phyloP scores from a whole-genome alignment of 2,329 filamentous ascomycete genomes.

The Alternaria metachromatica region DNA sequence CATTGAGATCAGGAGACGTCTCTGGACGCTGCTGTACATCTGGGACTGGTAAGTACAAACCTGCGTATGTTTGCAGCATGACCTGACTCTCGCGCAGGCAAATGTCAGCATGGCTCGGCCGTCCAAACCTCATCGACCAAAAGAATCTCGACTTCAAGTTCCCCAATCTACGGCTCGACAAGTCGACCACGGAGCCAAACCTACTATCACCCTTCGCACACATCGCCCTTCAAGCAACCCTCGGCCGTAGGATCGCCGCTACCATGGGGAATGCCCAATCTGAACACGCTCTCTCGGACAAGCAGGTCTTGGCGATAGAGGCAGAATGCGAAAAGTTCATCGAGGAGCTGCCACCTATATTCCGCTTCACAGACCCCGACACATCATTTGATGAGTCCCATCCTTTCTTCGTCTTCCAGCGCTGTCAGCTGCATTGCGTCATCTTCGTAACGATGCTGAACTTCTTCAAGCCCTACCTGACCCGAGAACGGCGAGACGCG shows the following conservation, averaged over 20 bases:
- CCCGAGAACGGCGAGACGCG: constrained; percentile 40
- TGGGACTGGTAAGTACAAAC: constrained; percentile 55
- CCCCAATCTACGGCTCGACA: constrained; percentile 51
- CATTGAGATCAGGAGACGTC: constrained; percentile 54
- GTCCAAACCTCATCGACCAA: constrained; percentile 55
- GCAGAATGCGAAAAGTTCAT: constrained; percentile 54
- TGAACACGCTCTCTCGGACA: constrained; percentile 20
- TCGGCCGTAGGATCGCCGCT: constrained; percentile 43
- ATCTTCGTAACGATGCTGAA: constrained; percentile 56
- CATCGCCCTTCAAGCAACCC: constrained; percentile 51
- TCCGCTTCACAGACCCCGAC: constrained; percentile 52
- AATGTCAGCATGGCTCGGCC: constrained; percentile 54
- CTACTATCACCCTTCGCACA: constrained; percentile 55
- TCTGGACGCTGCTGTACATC: constrained; percentile 56
- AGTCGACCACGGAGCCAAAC: constrained; percentile 41
- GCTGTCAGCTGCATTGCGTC: constrained; percentile 55
- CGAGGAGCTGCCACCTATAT: constrained; percentile 52
- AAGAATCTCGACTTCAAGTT: constrained; percentile 49
- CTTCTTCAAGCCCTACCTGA: constrained; percentile 57
- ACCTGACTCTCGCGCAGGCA: constrained; percentile 28
- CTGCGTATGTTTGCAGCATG: neutral
- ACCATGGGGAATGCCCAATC: constrained; percentile 28
- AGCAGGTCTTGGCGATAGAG: constrained; percentile 36
- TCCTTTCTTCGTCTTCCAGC: constrained; percentile 56
- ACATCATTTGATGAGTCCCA: constrained; percentile 50